Conservation (phyloP, 352 stramenopile genomes). For the Globisporangium abappressorium region DNA sequence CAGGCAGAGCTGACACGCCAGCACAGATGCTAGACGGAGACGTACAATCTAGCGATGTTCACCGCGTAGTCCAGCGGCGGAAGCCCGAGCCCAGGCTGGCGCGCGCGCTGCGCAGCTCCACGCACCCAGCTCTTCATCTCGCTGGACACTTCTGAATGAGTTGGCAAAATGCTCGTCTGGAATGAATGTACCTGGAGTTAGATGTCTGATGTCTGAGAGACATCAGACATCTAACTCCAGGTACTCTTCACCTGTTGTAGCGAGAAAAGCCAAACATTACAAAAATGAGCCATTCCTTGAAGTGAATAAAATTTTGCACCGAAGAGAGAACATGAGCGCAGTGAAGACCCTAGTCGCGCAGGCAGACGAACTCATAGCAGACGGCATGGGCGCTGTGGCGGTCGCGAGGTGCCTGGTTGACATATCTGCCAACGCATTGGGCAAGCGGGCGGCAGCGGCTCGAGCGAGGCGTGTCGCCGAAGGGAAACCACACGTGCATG, state of each 20-base stretch:
- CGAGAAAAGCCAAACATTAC: too few relatives aligned
- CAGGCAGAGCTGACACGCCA: background rate
- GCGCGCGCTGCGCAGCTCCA: constrained; percentile 46
- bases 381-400: too few relatives aligned
- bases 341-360: too few relatives aligned
- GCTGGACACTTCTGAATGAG: background rate
- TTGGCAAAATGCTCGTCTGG: background rate
- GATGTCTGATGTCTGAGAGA: background rate
- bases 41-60: constrained; percentile 45
- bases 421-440: too few relatives aligned
- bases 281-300: too few relatives aligned
- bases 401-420: too few relatives aligned
- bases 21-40: background rate
- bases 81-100: constrained; percentile 41
- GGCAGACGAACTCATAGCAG: too few relatives aligned
- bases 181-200: background rate
- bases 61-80: constrained; percentile 66
- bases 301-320: too few relatives aligned
- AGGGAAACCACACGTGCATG: too few relatives aligned
- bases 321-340: too few relatives aligned
- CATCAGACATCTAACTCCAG: background rate
- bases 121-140: constrained; percentile 82
- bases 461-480: too few relatives aligned
- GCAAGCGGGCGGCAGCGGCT: too few relatives aligned
- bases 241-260: background rate